phyloP scores from a whole-genome alignment of 2,329 filamentous ascomycete genomes.

The Aspergillus brasiliensis region DNA sequence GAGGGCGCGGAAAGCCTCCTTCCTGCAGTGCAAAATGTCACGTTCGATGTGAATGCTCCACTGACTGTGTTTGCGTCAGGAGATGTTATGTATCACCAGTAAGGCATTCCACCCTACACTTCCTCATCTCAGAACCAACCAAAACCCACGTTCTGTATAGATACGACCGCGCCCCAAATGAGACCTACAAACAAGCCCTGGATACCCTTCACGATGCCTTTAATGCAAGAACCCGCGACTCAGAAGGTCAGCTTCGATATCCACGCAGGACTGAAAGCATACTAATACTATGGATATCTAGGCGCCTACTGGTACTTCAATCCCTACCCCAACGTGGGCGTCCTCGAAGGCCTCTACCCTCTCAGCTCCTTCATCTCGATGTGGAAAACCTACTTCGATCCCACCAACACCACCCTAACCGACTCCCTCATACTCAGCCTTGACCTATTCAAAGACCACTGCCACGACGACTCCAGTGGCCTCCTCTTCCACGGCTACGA shows the following conservation, averaged over 20 bases:
- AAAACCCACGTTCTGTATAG: conserved; percentile 4
- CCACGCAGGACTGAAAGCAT: too few relatives aligned
- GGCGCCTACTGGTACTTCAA: conserved; percentile 26
- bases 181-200: conserved; percentile 15
- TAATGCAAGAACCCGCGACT: conserved; percentile 22
- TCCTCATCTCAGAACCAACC: neutral
- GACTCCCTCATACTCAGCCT: conserved; percentile 52
- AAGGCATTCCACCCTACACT: neutral
- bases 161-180: conserved; percentile 16
- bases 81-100: conserved; percentile 21
- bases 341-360: conserved; percentile 58
- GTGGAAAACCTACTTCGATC: conserved; percentile 34
- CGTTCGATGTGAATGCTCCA: conserved; percentile 20
- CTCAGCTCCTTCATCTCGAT: conserved; percentile 20
- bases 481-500: conserved; percentile 61
- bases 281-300: neutral
- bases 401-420: conserved; percentile 43
- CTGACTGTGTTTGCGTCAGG: conserved; percentile 26
- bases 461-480: conserved; percentile 42
- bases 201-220: conserved; percentile 23
- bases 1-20: conserved; percentile 23
- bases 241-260: conserved; percentile 8
- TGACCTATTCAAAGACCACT: conserved; percentile 49
- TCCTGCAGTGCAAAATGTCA: conserved; percentile 20
- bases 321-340: conserved; percentile 55